Base-by-base conservation (phyloP, 805 yeast species). In the Zygoascus bituminiphila region DNA sequence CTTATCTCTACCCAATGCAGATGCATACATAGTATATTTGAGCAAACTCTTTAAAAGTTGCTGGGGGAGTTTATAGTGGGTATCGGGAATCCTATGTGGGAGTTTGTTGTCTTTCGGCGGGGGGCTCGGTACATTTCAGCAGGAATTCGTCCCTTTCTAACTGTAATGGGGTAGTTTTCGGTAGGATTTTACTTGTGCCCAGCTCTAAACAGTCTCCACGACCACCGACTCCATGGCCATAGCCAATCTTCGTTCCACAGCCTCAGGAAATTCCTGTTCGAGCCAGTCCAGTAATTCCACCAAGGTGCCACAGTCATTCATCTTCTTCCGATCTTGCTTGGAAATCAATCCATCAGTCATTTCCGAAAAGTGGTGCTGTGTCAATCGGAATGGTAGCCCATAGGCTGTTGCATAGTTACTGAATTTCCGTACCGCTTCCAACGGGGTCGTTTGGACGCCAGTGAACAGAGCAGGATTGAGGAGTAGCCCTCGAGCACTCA, bases 401-500 rank as follows among this genome's bases (percentile, higher is more conserved):
- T 82, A 88, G 19, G 81, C 78, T 14, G 87, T 75, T 7, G 85
- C 77, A 54, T 81, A 78, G 58, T 86, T 82, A 84, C 88, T 79
- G 62, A 91, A 85, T 50, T 72, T 71, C 63, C 93, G 98, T 5
- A 93, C 68, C 6, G 95, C 91, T 5, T 82, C 78, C 97, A 98
- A 93, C 2, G 98, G 96, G 2, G 96, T 82, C 46, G 68, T 71
- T 0, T 70, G 69, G 59, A 64, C 76, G 0, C 95, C 95, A 1
- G 84, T 77, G 67, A 93, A 93, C 54, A 93, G 59, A 0, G 89
- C 95, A 0, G 98, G 98, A 62, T 93, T 93, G 24, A 77, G 70
- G 45, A 93, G 67, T 2, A 87, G 70, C 0, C 98, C 98, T 52
- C 98, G 70, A 1, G 86, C 98, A 2, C 97, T 83, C 98, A 93